Evolutionary conservation across 805 yeast species (phyloP).

Genomic region (Scheffersomyces lignosus): DNA sequence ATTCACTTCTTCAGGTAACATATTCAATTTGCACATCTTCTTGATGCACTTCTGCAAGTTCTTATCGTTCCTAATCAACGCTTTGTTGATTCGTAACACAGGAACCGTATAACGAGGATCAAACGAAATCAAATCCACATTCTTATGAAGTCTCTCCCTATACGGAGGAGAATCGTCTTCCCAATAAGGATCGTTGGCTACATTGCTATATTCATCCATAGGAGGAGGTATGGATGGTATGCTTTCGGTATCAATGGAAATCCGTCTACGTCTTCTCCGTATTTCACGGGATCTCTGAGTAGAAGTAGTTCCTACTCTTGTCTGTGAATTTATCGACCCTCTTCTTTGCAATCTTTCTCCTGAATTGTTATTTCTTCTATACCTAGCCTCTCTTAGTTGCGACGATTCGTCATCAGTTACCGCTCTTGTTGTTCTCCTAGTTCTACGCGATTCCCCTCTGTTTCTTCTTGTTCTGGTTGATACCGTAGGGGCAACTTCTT

Average conservation of each 20-base stretch:
- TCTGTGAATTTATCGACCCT: slow-evolving; percentile 1
- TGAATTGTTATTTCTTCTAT: too few species aligned
- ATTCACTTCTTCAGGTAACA: slow-evolving; percentile 17
- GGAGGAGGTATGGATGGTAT: slow-evolving; percentile 7
- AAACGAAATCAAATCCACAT: slow-evolving; percentile 21
- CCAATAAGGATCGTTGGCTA: slow-evolving; percentile 6
- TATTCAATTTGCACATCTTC: slow-evolving; percentile 15
- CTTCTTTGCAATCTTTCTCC: too few species aligned
- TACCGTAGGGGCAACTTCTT: too few species aligned
- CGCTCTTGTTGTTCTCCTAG: too few species aligned
- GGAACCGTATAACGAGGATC: slow-evolving; percentile 24
- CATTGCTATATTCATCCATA: slow-evolving; percentile 4
- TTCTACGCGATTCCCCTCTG: too few species aligned
- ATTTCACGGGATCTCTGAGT: not conserved
- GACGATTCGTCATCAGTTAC: too few species aligned
- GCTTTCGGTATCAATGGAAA: slow-evolving; percentile 1
- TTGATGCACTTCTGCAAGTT: slow-evolving; percentile 17
- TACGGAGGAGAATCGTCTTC: slow-evolving; percentile 18
- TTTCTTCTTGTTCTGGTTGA: too few species aligned
- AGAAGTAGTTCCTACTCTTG: too few species aligned
- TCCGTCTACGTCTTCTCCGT: slow-evolving; percentile 1
- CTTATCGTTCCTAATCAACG: slow-evolving; percentile 16
- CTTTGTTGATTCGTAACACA: slow-evolving; percentile 21
- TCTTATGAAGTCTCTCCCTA: slow-evolving; percentile 17
- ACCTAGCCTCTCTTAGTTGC: too few species aligned